Evolutionary conservation across 257 asterid species (phyloP).

Genomic region (Anisodus tanguticus): DNA sequence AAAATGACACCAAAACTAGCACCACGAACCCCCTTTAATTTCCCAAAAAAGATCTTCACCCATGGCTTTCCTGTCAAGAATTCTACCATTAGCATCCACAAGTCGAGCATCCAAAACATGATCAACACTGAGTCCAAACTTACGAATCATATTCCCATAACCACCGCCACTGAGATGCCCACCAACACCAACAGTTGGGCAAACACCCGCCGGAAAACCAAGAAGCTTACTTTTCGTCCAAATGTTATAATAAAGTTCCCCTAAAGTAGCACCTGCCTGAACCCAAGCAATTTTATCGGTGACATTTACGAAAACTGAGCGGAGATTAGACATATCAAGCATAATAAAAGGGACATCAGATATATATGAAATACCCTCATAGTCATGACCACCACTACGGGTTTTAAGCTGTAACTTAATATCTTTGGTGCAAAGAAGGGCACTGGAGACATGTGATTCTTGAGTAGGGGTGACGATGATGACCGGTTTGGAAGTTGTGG

Average conservation of each 20-base stretch:
- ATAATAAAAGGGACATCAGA: slow-evolving; percentile 38
- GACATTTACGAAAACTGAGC: slow-evolving; percentile 30
- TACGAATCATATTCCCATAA: slow-evolving; percentile 47
- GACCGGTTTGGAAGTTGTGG: slow-evolving; percentile 47
- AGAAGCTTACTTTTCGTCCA: slow-evolving; percentile 39
- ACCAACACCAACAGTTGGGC: slow-evolving; percentile 48
- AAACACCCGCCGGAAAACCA: slow-evolving; percentile 51
- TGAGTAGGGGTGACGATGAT: slow-evolving; percentile 44
- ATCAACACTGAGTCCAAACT: slow-evolving; percentile 46
- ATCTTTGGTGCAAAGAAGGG: slow-evolving; percentile 42
- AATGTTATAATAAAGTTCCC: slow-evolving; percentile 50
- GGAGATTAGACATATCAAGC: slow-evolving; percentile 46
- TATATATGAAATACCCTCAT: slow-evolving; percentile 46
- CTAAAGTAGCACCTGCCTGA: slow-evolving; percentile 45
- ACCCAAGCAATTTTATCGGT: slow-evolving; percentile 49
- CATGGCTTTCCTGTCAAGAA: slow-evolving; percentile 44
- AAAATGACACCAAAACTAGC: slow-evolving; percentile 50
- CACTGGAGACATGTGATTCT: slow-evolving; percentile 45
- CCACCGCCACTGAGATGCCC: slow-evolving; percentile 55
- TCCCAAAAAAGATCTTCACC: slow-evolving; percentile 59
- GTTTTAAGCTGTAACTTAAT: slow-evolving; percentile 36
- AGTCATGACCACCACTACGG: slow-evolving; percentile 63
- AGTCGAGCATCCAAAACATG: slow-evolving; percentile 46
- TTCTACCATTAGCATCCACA: slow-evolving; percentile 42
- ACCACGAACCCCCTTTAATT: slow-evolving; percentile 51